These are phyloP conservation scores for Colletotrichum godetiae DNA, from an alignment of 2,329 filamentous ascomycete genomes.

Conservation along the genomic window DNA sequence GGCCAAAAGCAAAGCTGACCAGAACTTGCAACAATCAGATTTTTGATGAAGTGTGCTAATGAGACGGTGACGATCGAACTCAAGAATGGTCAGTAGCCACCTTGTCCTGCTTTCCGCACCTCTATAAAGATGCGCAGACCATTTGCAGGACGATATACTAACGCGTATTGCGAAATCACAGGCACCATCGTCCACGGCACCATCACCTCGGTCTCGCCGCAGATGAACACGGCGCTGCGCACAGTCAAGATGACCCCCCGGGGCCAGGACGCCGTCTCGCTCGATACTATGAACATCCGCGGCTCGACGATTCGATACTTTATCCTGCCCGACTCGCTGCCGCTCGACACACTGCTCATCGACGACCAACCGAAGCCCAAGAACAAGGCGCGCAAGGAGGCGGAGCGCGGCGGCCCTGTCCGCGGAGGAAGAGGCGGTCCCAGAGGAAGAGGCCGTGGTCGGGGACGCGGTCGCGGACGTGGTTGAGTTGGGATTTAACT, in stretches of 20 bases:
- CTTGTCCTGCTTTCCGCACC: background rate
- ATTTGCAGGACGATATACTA: background rate
- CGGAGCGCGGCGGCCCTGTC: slow-evolving; percentile 68
- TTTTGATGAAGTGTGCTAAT: slow-evolving; percentile 99
- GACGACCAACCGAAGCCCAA: slow-evolving; percentile 98
- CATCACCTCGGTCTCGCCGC: slow-evolving; percentile 94
- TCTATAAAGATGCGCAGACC: background rate
- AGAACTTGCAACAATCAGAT: slow-evolving; percentile 65
- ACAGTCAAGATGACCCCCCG: slow-evolving; percentile 96
- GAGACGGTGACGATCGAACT: slow-evolving; percentile 98
- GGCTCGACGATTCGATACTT: slow-evolving; percentile 97
- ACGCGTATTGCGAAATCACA: slow-evolving; percentile 47
- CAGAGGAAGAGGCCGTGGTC: slow-evolving; percentile 65
- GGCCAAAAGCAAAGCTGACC: slow-evolving; percentile 43
- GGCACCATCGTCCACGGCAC: slow-evolving; percentile 97
- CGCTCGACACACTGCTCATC: slow-evolving; percentile 93
- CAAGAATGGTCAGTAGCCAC: slow-evolving; percentile 82
- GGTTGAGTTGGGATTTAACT: background rate
- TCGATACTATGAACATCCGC: slow-evolving; percentile 97
- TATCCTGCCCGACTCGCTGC: slow-evolving; percentile 94
- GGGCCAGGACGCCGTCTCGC: slow-evolving; percentile 85
- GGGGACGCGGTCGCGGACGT: slow-evolving; percentile 52
- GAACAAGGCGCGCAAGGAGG: slow-evolving; percentile 99
- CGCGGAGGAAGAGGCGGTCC: slow-evolving; percentile 61
- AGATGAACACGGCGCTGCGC: slow-evolving; percentile 98